Percentiles rank a stretch among this genome's conserved stretches.
Conservation (phyloP, 2,329 filamentous ascomycete genomes). For the Aspergillus ochraceoroseus region DNA sequence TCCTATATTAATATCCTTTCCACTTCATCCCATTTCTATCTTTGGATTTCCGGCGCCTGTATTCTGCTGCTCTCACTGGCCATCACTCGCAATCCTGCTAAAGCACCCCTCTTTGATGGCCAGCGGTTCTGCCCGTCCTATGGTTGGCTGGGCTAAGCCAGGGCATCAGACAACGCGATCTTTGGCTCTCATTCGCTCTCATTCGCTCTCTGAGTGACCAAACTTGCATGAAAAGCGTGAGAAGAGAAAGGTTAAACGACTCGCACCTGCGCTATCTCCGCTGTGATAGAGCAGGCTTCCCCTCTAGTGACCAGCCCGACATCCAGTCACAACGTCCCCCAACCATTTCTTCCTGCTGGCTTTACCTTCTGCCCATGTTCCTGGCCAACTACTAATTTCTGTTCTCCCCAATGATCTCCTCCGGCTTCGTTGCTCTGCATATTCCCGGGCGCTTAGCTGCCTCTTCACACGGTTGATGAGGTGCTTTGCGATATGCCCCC, state of each 20-base stretch:
- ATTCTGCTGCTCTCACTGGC: neutral
- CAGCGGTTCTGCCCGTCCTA: constrained; percentile 27
- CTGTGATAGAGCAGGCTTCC: constrained; percentile 32
- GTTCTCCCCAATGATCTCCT: constrained; percentile 18
- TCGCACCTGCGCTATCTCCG: constrained; percentile 20
- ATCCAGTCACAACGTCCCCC: constrained; percentile 25
- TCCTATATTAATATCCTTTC: neutral
- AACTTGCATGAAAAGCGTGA: constrained; percentile 18
- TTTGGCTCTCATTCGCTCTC: constrained; percentile 14
- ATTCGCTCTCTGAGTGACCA: constrained; percentile 21
- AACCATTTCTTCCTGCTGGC: constrained; percentile 4
- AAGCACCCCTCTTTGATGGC: constrained; percentile 2
- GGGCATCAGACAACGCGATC: constrained; percentile 23
- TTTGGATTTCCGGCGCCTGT: constrained; percentile 10
- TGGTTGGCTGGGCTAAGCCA: constrained; percentile 30
- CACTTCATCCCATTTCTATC: constrained; percentile 4
- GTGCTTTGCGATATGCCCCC: constrained; percentile 12
- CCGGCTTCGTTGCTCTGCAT: constrained; percentile 17
- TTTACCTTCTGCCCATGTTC: constrained; percentile 8
- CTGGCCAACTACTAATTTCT: constrained; percentile 5
- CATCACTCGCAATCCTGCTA: neutral
- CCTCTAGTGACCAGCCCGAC: constrained; percentile 20
- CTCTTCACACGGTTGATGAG: constrained; percentile 18
- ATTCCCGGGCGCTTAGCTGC: constrained; percentile 32
- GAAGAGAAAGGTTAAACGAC: constrained; percentile 10